Conservation (phyloP, 2,329 filamentous ascomycete genomes). For the Metarhizium humberi region DNA sequence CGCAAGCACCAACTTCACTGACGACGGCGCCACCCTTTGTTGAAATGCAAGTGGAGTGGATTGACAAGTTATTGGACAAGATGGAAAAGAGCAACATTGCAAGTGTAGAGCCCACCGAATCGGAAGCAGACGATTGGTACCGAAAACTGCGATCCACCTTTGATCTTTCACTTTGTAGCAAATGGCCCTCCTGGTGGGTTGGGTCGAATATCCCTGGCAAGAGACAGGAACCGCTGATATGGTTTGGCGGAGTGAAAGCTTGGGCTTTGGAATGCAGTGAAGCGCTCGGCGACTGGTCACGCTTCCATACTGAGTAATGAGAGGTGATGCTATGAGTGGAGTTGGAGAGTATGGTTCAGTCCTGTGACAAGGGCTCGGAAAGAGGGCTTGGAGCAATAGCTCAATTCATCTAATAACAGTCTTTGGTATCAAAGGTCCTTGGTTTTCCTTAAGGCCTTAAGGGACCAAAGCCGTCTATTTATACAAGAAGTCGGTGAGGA, state of each 20-base stretch:
- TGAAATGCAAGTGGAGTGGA: slow-evolving; percentile 12
- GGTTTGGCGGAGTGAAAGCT: slow-evolving; percentile 1
- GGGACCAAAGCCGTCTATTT: too few relatives aligned
- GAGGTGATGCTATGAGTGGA: neutral
- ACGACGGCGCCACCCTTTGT: slow-evolving; percentile 14
- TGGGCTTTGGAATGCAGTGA: slow-evolving; percentile 2
- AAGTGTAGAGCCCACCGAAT: neutral
- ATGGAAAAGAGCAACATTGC: slow-evolving; percentile 4
- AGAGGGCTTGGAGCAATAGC: too few relatives aligned
- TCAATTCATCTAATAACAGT: too few relatives aligned
- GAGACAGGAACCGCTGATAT: slow-evolving; percentile 8
- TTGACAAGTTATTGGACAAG: slow-evolving; percentile 8
- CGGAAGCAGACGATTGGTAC: neutral
- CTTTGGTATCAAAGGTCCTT: too few relatives aligned
- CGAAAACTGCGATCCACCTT: neutral
- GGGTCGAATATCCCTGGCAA: slow-evolving; percentile 8
- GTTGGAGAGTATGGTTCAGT: neutral
- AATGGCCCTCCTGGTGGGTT: slow-evolving; percentile 10
- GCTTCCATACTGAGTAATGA: neutral
- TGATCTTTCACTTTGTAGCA: neutral
- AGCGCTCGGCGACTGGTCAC: slow-evolving; percentile 1
- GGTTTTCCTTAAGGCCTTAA: too few relatives aligned
- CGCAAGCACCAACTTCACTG: slow-evolving; percentile 12
- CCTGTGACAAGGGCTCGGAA: too few relatives aligned
- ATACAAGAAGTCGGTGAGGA: too few relatives aligned